phyloP scores from a whole-genome alignment of 352 stramenopile species.

The Globisporangium abappressorium region DNA sequence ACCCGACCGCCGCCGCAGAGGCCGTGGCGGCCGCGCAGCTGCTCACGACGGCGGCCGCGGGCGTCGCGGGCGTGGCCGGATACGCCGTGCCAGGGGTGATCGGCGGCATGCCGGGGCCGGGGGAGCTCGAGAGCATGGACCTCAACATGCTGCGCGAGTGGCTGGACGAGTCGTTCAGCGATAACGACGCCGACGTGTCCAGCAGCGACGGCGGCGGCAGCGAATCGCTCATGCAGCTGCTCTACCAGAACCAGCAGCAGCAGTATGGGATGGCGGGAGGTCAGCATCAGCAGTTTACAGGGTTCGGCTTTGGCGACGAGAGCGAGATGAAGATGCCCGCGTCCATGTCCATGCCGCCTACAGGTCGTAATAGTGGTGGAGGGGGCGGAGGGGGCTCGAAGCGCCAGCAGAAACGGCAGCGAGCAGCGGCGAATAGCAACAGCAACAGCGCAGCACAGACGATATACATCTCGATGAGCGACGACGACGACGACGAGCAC shows the following conservation, averaged over 20 bases:
- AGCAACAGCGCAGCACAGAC: not conserved
- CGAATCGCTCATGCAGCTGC: constrained; percentile 13
- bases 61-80: not conserved
- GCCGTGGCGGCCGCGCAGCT: not conserved
- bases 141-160: constrained; percentile 19
- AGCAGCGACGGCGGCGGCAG: constrained; percentile 6
- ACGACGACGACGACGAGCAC: constrained; percentile 9
- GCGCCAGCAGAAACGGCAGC: not conserved
- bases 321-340: not conserved
- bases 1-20: not conserved
- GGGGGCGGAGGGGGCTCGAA: not conserved
- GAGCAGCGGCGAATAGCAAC: not conserved
- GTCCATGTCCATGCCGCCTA: not conserved
- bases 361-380: not conserved
- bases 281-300: not conserved
- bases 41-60: not conserved
- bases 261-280: not conserved
- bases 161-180: constrained; percentile 19
- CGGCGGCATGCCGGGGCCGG: not conserved
- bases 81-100: not conserved
- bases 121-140: constrained; percentile 17
- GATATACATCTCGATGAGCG: not conserved
- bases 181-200: constrained; percentile 13
- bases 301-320: not conserved
- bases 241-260: constrained; percentile 8